Evolutionary conservation across 2,329 filamentous ascomycete genomes (phyloP).

Genomic region (Penicillium glabrum): DNA sequence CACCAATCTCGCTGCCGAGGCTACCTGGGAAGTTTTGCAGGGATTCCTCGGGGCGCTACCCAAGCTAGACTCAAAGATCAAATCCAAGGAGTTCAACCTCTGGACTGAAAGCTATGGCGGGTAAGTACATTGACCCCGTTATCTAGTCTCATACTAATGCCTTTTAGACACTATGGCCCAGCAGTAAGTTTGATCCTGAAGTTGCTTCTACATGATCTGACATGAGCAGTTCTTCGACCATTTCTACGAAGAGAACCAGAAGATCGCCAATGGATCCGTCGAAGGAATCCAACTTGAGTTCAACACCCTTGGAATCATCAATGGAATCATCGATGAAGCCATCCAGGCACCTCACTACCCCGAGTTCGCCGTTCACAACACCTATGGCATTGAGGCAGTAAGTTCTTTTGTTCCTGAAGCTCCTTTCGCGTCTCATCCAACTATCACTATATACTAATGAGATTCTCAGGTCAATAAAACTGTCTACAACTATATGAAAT

Average conservation of each 20-base stretch:
- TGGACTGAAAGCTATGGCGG: conserved; percentile 58
- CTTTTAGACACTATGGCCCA: conserved; percentile 52
- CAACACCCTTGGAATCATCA: conserved; percentile 56
- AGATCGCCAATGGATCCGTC: conserved; percentile 52
- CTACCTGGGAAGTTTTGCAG: conserved; percentile 57
- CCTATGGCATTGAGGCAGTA: conserved; percentile 52
- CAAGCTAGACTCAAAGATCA: conserved; percentile 49
- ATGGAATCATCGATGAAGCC: conserved; percentile 56
- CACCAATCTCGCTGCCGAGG: conserved; percentile 56
- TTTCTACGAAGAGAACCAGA: conserved; percentile 58
- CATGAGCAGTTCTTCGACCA: conserved; percentile 52
- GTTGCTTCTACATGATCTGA: conserved; percentile 13
- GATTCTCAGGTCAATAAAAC: conserved; percentile 53
- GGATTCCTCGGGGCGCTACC: conserved; percentile 53
- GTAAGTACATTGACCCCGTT: conserved; percentile 27
- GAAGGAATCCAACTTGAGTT: conserved; percentile 54
- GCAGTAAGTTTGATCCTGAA: conserved; percentile 27
- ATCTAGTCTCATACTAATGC: neutral
- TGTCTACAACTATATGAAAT: conserved; percentile 60
- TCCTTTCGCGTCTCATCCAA: neutral
- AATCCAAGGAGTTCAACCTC: conserved; percentile 57
- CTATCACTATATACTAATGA: neutral
- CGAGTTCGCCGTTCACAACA: conserved; percentile 56
- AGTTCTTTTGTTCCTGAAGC: neutral
- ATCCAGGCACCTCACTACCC: conserved; percentile 54